These are phyloP conservation scores for Citrullus mucosospermus DNA, from an alignment of 306 rosid genomes.

Conservation along the genomic window DNA sequence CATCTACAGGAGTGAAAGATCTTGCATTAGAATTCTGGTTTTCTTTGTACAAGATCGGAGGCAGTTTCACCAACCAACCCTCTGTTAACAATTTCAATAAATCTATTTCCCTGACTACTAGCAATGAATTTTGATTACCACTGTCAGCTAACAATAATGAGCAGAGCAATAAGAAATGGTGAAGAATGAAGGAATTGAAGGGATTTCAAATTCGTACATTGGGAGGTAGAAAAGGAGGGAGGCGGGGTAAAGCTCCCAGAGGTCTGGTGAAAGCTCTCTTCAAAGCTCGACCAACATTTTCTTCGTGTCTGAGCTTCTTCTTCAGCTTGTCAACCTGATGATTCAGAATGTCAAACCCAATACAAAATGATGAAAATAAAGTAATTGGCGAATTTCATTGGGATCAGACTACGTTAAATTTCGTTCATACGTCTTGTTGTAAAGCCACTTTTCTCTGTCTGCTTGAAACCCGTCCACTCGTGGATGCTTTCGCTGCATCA, in stretches of 20 bases:
- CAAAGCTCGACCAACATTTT: conserved; percentile 72
- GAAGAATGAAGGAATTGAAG: not conserved
- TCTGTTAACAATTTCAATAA: not conserved
- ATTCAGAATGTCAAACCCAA: conserved; percentile 3
- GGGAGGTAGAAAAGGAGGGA: conserved; percentile 86
- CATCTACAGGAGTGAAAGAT: conserved; percentile 29
- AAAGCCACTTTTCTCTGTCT: conserved; percentile 56
- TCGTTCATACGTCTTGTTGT: conserved; percentile 58
- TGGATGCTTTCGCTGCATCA: conserved; percentile 19
- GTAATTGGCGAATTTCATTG: not conserved
- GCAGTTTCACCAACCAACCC: not conserved
- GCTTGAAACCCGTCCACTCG: conserved; percentile 25
- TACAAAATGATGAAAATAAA: not conserved
- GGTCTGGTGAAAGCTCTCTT: conserved; percentile 87
- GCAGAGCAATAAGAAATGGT: conserved; percentile 1
- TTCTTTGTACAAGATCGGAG: not conserved
- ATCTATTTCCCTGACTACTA: not conserved
- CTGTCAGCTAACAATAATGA: not conserved
- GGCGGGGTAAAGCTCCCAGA: conserved; percentile 92
- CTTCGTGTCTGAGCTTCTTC: conserved; percentile 82
- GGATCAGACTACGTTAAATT: not conserved
- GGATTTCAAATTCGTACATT: conserved; percentile 31
- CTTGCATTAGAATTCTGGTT: conserved; percentile 5
- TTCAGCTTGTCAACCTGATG: conserved; percentile 82
- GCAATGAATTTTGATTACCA: not conserved